Base-by-base conservation (phyloP, 2,329 filamentous ascomycete genomes). In the Clonostachys byssicola region DNA sequence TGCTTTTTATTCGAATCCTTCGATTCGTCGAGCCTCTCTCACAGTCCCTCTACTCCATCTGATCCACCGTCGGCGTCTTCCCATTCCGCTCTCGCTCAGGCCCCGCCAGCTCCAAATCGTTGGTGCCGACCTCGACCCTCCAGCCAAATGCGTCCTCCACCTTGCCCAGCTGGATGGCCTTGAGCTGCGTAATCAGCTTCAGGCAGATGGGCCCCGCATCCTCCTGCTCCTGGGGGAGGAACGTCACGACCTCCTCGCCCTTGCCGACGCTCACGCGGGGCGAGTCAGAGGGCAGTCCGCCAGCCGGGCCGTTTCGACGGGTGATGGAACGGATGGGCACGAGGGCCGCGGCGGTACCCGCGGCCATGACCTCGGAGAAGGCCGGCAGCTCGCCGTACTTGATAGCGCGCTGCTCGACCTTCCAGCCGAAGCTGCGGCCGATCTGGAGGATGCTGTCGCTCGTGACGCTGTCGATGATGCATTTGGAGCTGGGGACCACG, bases 291-390 rank as follows among this genome's bases (percentile, higher is more conserved):
- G 68, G 55, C 16, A 62, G 52, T 6, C 39, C 47, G 40, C 40
- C 40, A 9, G 40, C 30, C 5, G 41, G 41, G 16, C 17, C n/a
- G 39, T 40, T 35, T 13, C 44, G 35, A 58, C 91, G 83, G 4
- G 89, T 94, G 64, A 97, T 95, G 56, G 88, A 94, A 51, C 87
- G 87, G 66, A 96, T 94, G 2, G 92, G 92, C 4, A 97, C 92
- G 46, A 99, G 75, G 1, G 89, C 89, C 0, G 92, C 92, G 0
- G 92, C 92, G 1, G 92, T 97, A 2, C 92, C 92, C 4, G 91
- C 92, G 5, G 92, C 94, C 68, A 96, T 84, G 45, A 99, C 85
- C 68, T 97, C 92, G 44, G 60, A 63, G 56, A 80, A 80, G 46
- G 60, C 54, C 12, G 72, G 66, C 16, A 84, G 72, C 58, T 85